A percentile compares a stretch with the other conserved stretches of the same genome.
phyloP scores from a whole-genome alignment of 78 protist species.

The Pigoraptor vietnamica region DNA sequence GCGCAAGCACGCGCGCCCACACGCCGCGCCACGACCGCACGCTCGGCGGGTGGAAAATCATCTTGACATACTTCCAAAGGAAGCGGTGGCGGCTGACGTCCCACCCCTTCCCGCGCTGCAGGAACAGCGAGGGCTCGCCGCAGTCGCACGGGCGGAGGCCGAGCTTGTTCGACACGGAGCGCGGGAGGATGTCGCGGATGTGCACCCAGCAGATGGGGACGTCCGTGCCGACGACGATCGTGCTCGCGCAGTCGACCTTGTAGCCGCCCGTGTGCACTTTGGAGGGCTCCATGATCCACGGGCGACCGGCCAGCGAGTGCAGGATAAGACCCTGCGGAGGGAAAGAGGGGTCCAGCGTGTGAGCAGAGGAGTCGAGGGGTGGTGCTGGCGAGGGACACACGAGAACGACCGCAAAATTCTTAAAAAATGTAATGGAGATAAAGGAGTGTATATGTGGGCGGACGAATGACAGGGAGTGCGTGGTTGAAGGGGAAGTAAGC shows the following conservation, averaged over 20 bases:
- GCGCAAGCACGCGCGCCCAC: constrained; percentile 5
- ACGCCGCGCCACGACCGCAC: not conserved
- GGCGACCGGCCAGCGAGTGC: constrained; percentile 6
- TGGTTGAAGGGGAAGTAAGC: too few species aligned
- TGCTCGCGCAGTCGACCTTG: constrained; percentile 9
- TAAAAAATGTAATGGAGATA: too few species aligned
- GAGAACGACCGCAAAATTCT: too few species aligned
- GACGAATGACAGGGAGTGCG: too few species aligned
- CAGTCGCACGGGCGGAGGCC: not conserved
- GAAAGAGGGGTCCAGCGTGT: too few species aligned
- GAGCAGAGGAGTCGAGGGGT: too few species aligned
- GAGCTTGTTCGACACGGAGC: not conserved
- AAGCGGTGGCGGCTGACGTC: constrained; percentile 24
- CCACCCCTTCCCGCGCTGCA: constrained; percentile 25
- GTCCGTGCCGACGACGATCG: constrained; percentile 12
- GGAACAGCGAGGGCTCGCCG: constrained; percentile 5
- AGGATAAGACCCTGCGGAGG: constrained; percentile 4
- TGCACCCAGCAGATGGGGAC: constrained; percentile 25
- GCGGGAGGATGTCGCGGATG: not conserved
- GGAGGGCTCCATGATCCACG: not conserved
- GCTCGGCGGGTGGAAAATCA: not conserved
- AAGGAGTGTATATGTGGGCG: too few species aligned
- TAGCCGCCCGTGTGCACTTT: not conserved
- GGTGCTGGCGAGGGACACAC: too few species aligned
- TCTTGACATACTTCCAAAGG: constrained; percentile 6